Evolutionary conservation across 2,329 filamentous ascomycete genomes (phyloP).

Genomic region (Fonsecaea multimorphosa): DNA sequence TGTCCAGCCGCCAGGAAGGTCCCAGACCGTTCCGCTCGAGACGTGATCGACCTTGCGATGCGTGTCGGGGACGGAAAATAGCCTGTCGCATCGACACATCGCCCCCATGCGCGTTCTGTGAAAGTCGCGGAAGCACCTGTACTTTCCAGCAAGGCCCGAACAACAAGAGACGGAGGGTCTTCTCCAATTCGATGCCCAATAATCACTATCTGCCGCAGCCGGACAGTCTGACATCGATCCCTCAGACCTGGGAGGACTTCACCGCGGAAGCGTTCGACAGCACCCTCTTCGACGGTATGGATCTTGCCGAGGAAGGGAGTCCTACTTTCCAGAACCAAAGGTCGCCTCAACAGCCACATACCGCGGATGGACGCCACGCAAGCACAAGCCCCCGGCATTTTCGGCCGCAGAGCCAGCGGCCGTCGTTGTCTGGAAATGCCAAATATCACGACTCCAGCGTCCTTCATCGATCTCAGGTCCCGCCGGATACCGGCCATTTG

Average conservation of each 20-base stretch:
- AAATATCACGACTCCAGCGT: not conserved
- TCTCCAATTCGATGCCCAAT: not conserved
- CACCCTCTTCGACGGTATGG: slow-evolving; percentile 21
- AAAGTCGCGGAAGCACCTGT: slow-evolving; percentile 21
- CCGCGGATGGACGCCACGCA: slow-evolving; percentile 8
- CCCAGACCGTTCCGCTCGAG: slow-evolving; percentile 32
- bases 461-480: slow-evolving; percentile 18
- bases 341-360: not conserved
- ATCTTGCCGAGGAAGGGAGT: slow-evolving; percentile 20
- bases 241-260: slow-evolving; percentile 19
- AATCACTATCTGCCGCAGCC: not conserved
- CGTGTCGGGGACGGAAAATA: slow-evolving; percentile 22
- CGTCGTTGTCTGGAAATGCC: not conserved
- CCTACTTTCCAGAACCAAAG: slow-evolving; percentile 9
- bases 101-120: slow-evolving; percentile 26
- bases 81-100: slow-evolving; percentile 27
- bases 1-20: slow-evolving; percentile 22
- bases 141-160: slow-evolving; percentile 20
- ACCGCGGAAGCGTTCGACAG: slow-evolving; percentile 17
- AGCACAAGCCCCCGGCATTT: slow-evolving; percentile 14
- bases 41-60: slow-evolving; percentile 26
- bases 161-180: slow-evolving; percentile 19
- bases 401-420: slow-evolving; percentile 5
- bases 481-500: slow-evolving; percentile 24
- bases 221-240: not conserved